Base-by-base conservation (phyloP, 1,284 basidiomycete species). In the Ceratobasidium sp. region DNA sequence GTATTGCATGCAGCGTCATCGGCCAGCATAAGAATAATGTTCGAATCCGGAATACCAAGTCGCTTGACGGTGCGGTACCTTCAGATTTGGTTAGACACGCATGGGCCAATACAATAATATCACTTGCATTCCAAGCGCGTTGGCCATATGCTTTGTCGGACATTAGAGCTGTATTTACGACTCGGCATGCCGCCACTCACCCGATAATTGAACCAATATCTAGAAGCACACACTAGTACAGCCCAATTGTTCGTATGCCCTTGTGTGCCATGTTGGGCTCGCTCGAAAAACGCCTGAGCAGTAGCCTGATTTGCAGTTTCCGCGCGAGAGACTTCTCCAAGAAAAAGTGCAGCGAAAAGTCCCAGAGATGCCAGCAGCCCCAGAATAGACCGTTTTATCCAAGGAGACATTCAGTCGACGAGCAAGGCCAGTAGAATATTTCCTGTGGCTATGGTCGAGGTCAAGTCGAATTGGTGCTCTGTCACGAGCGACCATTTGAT, bases 151-250 rank as follows among this genome's bases (percentile, higher is more conserved):
- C 92, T 97, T 73, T 45, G 25, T 50, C 45, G 45, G 12, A 55
- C 12, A 47, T 69, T 43, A 55, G 22, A 27, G 29, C 64, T 52
- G 20, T n/a, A n/a, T n/a, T n/a, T n/a, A n/a, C n/a, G n/a, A n/a
- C n/a, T n/a, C n/a, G n/a, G n/a, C n/a, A n/a, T n/a, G n/a, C n/a
- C n/a, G n/a, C 22, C 34, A 83, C 90, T 68, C 76, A 96, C 95
- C 45, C 96, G 83, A 76, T 99, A 99, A 78, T 99, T 99, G 84
- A 99, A 98, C 96, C 96, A 98, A 77, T 96, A 98, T 71, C 96
- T 81, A 5, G 94, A 96, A 0, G 97, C 85, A 76, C 93, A 96
- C 1, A 98, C 95, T 27, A 99, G 83, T 0, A 99, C 96, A 0
- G 96, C 96, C 96, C 96, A 99, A 78, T 99, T 99, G 77, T 98